These are phyloP conservation scores for Penicillium olsonii DNA, from an alignment of 2,329 filamentous ascomycete genomes.

Conservation along the genomic window DNA sequence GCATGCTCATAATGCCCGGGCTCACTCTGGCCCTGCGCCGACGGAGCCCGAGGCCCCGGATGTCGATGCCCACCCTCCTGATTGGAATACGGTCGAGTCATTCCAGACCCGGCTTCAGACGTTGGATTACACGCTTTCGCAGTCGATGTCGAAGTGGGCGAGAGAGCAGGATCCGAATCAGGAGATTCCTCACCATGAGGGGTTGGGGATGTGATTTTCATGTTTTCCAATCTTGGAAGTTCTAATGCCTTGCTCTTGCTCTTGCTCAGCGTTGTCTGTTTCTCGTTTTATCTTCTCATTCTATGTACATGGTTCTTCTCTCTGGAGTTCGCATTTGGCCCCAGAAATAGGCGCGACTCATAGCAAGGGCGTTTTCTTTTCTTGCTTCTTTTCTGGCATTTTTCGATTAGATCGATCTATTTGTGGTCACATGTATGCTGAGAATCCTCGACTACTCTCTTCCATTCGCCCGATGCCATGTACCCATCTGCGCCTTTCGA, in stretches of 20 bases:
- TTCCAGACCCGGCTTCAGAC: slow-evolving; percentile 22
- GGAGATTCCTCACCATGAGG: slow-evolving; percentile 23
- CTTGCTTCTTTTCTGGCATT: slow-evolving; percentile 1
- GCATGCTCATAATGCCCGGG: background rate
- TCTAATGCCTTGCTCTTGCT: background rate
- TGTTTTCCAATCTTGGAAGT: background rate
- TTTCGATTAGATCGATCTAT: background rate
- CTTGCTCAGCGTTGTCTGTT: slow-evolving; percentile 1
- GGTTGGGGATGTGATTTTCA: slow-evolving; percentile 21
- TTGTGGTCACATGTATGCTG: too few relatives aligned
- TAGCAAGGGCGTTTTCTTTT: slow-evolving; percentile 22
- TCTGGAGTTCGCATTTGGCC: background rate
- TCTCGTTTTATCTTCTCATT: slow-evolving; percentile 1
- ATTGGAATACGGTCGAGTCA: slow-evolving; percentile 25
- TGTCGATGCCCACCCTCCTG: slow-evolving; percentile 10
- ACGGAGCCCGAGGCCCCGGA: slow-evolving; percentile 16
- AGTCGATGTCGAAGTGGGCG: slow-evolving; percentile 26
- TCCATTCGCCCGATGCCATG: too few relatives aligned
- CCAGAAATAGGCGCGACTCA: slow-evolving; percentile 15
- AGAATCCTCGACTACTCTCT: too few relatives aligned
- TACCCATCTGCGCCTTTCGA: background rate
- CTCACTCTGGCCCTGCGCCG: background rate
- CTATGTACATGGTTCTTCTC: slow-evolving; percentile 5
- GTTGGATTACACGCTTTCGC: slow-evolving; percentile 19
- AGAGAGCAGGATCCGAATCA: slow-evolving; percentile 24